Base-by-base conservation (phyloP, 164 flowering plant species). In the Nymphaea colorata region DNA sequence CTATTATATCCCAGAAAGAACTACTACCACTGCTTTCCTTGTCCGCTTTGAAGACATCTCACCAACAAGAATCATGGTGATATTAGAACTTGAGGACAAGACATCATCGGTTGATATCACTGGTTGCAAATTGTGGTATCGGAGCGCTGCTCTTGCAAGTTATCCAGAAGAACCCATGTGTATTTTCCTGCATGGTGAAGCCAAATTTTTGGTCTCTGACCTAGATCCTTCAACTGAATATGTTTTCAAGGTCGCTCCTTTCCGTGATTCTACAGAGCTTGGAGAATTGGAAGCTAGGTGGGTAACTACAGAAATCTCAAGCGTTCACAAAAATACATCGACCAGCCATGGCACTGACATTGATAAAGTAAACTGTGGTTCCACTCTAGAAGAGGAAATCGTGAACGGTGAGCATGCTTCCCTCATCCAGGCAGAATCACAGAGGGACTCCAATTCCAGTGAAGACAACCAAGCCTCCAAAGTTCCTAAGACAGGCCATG, bases 51-150 rank as follows among this genome's bases (percentile, higher is more conserved):
- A 81, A 74, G 83, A 79, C 51, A 64, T 59, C 6, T 77, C 76
- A 25, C 75, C 85, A 64, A 72, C 70, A 11, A 74, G 81, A 66
- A 79, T 82, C 42, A 66, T 73, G 62, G 68, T 86, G 65, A 75
- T 76, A 4, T 72, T 84, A 36, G 73, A 78, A 6, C 80, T 76
- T 43, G 78, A 71, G 11, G 74, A 76, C 41, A 72, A 61, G 77
- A 78, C 42, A 69, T 79, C 36, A 42, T 78, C 44, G 86, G 83
- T 53, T 82, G 82, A 78, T 41, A 70, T 79, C 36, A 42, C 76
- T 45, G 86, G 82, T 59, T 84, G 82, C 62, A 74, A 75, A 67
- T 43, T 87, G 18, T 87, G 92, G 92, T 81, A 85, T 71, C 78
- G 84, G 6, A 75, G 66, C 64, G 74, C 81, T 44, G 60, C 70